phyloP scores from a whole-genome alignment of 441 rosid genomes.

The Macaranga tanarius region DNA sequence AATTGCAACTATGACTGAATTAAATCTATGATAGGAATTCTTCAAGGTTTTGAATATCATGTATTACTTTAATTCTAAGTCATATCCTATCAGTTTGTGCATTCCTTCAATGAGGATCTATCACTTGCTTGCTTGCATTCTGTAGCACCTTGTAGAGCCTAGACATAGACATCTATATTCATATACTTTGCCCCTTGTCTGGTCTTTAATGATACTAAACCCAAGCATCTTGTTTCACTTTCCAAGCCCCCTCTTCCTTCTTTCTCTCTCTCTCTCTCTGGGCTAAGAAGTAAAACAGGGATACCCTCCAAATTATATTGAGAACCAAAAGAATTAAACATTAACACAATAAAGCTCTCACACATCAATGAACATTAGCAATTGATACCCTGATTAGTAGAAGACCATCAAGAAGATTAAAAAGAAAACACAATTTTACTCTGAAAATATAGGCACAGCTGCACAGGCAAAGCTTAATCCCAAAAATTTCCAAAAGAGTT shows the following conservation, averaged over 20 bases:
- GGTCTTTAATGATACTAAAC: not conserved
- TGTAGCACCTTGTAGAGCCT: not conserved
- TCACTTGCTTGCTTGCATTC: not conserved
- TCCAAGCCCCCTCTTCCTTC: not conserved
- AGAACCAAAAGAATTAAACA: not conserved
- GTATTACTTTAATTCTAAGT: not conserved
- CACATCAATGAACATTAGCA: not conserved
- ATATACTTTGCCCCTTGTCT: not conserved
- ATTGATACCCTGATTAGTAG: not conserved
- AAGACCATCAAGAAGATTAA: not conserved
- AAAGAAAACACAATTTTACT: no score
- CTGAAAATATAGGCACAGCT: not conserved
- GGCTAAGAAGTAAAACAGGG: not conserved
- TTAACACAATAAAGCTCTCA: conserved; percentile 1
- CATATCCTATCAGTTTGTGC: not conserved
- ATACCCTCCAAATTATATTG: not conserved
- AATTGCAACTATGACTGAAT: not conserved
- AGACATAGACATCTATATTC: not conserved
- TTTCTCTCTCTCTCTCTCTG: not conserved
- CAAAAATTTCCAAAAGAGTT: not conserved
- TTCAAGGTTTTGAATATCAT: not conserved
- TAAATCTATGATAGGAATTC: not conserved
- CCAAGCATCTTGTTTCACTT: not conserved
- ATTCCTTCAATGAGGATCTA: not conserved
- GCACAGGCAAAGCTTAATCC: not conserved